Evolutionary conservation across 192 early-diverging fungal species (phyloP), one percentile per base, ranked within the genome.

Genomic region (Backusella liffmaniae): DNA sequence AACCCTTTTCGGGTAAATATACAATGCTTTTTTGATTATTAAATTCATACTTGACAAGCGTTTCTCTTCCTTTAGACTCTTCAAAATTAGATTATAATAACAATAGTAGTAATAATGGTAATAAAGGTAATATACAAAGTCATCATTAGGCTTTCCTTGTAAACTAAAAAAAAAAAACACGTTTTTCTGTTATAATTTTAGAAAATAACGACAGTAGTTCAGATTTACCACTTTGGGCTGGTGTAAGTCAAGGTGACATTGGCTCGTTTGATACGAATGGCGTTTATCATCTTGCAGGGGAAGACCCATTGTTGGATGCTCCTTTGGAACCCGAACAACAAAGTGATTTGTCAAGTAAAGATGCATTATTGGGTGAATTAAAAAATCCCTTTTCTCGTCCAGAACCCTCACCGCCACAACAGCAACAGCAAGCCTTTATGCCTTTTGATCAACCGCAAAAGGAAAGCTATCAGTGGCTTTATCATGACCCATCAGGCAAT

Each of bases 401-500:
- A 49, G 5, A 4, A 8, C 16, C 46, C 1, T 16, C 46, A 49
- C 18, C 46, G 15, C 42, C 12, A 44, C 42, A 41, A 5, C 37
- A 35, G 35, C 21, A 36, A n/a, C 74, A 53, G 32, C 29, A 23
- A 16, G 10, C 18, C 35, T 21, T 23, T 23, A 75, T 65, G 30
- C 18, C 18, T 34, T n/a, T 56, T 42, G 16, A 6, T 5, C 34
- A 37, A 15, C 16, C 73, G 10, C 37, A 74, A 6, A 82, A 80
- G 41, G 66, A 78, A 10, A 9, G 21, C 53, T 79, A 59, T 72
- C 80, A 86, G 69, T 97, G 96, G 96, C 86, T 90, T 67, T 96
- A 96, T 75, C 88, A 93, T 37, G 96, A 96, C 77, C 93, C 95
- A 4, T 87, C 86, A 72, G 93, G 93, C n/a, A 90, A 85, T 67